Conservation (phyloP, 2,329 filamentous ascomycete genomes). For the Scytalidium sp. region DNA sequence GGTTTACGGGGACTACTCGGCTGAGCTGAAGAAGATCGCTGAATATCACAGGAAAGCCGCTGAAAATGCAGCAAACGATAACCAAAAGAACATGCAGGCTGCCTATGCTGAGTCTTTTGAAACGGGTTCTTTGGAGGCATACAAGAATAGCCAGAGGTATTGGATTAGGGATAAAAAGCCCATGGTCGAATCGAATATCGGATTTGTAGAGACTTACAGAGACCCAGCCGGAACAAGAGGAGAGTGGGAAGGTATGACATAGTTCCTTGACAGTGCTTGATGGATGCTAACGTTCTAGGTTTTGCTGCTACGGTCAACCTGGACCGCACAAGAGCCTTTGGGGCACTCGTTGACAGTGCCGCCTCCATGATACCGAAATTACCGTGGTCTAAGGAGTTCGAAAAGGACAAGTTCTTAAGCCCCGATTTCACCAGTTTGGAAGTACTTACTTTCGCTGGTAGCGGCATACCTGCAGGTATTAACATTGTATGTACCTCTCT, state of each 20-base stretch:
- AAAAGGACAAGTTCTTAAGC: constrained; percentile 93
- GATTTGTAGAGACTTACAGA: constrained; percentile 83
- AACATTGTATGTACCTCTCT: constrained; percentile 44
- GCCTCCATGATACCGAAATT: constrained; percentile 82
- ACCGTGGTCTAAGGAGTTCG: constrained; percentile 85
- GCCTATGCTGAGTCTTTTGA: constrained; percentile 75
- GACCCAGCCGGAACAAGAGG: constrained; percentile 78
- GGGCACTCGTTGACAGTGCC: constrained; percentile 77
- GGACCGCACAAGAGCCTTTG: constrained; percentile 85
- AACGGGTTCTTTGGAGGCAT: constrained; percentile 70
- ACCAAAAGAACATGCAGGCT: constrained; percentile 68
- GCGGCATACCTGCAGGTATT: constrained; percentile 64
- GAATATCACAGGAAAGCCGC: constrained; percentile 66
- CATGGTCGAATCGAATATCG: constrained; percentile 75
- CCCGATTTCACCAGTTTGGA: constrained; percentile 96
- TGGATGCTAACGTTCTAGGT: constrained; percentile 11
- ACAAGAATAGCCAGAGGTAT: constrained; percentile 75
- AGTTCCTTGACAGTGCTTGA: neutral
- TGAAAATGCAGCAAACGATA: constrained; percentile 69
- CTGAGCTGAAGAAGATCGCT: constrained; percentile 68
- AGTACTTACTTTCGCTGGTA: constrained; percentile 74
- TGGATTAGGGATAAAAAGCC: constrained; percentile 86
- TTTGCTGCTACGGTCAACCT: constrained; percentile 85
- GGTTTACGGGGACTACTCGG: constrained; percentile 70
- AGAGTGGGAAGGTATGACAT: constrained; percentile 69